Conservation (phyloP, 163 green algal genomes). For the Botryococcus braunii region DNA sequence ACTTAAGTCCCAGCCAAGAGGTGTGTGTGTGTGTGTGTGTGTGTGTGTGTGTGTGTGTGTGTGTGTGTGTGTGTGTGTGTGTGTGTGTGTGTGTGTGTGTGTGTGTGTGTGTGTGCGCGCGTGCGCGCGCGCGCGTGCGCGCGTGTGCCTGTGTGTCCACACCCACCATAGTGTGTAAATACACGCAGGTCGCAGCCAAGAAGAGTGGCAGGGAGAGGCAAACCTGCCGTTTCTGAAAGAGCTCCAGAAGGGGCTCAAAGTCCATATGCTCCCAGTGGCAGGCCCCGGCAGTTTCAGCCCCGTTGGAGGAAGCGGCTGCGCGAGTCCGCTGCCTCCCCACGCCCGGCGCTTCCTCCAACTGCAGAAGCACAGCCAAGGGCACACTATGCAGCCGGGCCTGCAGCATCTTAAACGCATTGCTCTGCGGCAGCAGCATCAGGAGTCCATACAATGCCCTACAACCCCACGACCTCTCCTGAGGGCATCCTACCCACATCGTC, state of each 20-base stretch:
- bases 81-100: no score
- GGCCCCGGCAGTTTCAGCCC: not conserved
- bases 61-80: no score
- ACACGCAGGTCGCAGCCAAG: not conserved
- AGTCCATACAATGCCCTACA: constrained; percentile 68
- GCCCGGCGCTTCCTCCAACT: no score
- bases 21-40: no score
- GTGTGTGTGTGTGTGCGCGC: no score
- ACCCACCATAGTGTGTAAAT: not conserved
- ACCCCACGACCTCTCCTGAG: not conserved
- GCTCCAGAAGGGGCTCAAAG: constrained; percentile 17
- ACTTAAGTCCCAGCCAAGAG: not conserved
- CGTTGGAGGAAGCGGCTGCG: not conserved
- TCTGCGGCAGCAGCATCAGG: constrained; percentile 90
- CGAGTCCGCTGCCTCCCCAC: not conserved
- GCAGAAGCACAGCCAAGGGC: constrained; percentile 52
- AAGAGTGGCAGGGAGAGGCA: not conserved
- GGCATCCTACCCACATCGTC: no score
- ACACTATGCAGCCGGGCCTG: constrained; percentile 54
- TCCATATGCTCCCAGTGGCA: not conserved
- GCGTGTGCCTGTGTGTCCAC: not conserved
- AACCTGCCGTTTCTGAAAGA: constrained; percentile 21
- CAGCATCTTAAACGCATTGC: constrained; percentile 72
- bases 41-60: no score
- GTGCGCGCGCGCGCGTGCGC: no score